phyloP scores from a whole-genome alignment of 2,329 filamentous ascomycete species.

The Blumeria hordei region DNA sequence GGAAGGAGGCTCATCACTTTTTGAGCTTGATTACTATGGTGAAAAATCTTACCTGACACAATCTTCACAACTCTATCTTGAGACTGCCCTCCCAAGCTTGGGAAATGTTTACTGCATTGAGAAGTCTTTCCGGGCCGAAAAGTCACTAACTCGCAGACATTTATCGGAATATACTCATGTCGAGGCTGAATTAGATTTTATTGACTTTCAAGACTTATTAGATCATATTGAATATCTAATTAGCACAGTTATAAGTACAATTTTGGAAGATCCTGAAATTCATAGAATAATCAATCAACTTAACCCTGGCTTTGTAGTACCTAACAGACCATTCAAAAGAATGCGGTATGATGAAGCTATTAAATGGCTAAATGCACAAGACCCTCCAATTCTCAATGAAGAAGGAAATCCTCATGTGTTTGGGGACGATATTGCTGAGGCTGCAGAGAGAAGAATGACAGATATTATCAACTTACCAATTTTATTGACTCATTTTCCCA shows the following conservation, averaged over 20 bases:
- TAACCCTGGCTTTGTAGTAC: conserved; percentile 74
- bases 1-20: conserved; percentile 47
- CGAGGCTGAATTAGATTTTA: conserved; percentile 90
- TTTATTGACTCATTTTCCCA: conserved; percentile 90
- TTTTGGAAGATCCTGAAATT: conserved; percentile 48
- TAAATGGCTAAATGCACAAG: conserved; percentile 72
- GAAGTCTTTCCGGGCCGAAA: conserved; percentile 96
- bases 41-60: conserved; percentile 87
- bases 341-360: conserved; percentile 94
- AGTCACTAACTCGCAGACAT: conserved; percentile 81
- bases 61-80: conserved; percentile 90
- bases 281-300: conserved; percentile 55
- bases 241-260: conserved; percentile 37
- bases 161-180: conserved; percentile 92
- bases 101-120: conserved; percentile 96
- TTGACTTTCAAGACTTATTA: conserved; percentile 75
- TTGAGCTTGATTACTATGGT: conserved; percentile 32
- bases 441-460: conserved; percentile 89
- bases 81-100: conserved; percentile 73
- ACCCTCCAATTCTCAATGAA: conserved; percentile 63
- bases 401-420: conserved; percentile 76
- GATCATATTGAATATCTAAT: conserved; percentile 61
- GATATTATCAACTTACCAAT: conserved; percentile 90
- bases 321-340: conserved; percentile 67
- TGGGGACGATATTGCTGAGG: conserved; percentile 94